phyloP scores from a whole-genome alignment of 345 rosid species.

The Lenwebbia sp. region DNA sequence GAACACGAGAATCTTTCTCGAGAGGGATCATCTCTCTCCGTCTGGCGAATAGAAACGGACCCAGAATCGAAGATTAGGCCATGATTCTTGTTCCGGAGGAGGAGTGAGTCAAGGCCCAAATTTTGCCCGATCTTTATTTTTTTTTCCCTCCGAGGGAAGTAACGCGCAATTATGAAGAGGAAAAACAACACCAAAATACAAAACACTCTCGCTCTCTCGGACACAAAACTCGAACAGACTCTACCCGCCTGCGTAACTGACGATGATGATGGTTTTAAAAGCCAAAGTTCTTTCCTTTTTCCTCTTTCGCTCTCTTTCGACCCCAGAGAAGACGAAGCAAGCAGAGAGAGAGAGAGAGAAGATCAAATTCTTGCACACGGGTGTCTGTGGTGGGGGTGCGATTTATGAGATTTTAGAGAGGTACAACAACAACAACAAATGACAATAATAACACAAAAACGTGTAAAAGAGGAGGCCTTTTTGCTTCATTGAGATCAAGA shows the following conservation, averaged over 20 bases:
- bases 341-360: not conserved
- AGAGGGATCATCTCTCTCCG: not conserved
- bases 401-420: not conserved
- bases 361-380: not conserved
- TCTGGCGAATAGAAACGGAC: not conserved
- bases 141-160: not conserved
- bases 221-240: not conserved
- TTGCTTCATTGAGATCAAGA: not conserved
- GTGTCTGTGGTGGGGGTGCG: not conserved
- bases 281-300: not conserved
- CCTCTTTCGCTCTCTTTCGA: not conserved
- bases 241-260: not conserved
- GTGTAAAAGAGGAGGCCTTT: not conserved
- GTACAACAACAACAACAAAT: not conserved
- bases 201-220: not conserved
- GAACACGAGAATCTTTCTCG: not conserved
- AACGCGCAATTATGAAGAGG: not conserved
- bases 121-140: not conserved
- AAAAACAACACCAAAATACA: not conserved
- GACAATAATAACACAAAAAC: not conserved
- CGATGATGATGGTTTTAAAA: not conserved
- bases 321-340: not conserved
- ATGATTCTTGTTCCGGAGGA: slow-evolving; percentile 13
- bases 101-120: slow-evolving; percentile 27
- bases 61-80: slow-evolving; percentile 12